Evolutionary conservation across 139 green algal genomes (phyloP), one percentile per base, ranked within the genome.

Genomic region (Pycnococcus provasolii): DNA sequence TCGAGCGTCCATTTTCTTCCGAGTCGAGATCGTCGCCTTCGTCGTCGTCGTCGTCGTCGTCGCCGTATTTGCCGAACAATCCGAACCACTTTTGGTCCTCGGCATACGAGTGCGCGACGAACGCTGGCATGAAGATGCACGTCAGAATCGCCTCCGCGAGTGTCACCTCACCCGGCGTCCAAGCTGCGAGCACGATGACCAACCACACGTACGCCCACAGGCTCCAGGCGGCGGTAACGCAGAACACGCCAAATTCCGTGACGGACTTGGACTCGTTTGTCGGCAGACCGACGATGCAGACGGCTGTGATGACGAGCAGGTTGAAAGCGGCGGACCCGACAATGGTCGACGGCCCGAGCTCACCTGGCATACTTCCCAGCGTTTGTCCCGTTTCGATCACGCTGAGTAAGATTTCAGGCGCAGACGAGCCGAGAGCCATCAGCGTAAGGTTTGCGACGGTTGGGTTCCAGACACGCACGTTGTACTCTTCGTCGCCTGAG

Each of bases 371-470:
- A 42, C 58, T 9, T 6, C 5, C 60, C 47, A 71, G 64, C 4
- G 5, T 48, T 13, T 66, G 64, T 15, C 52, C 53, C 4, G 64
- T 71, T 50, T 71, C 77, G 4, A 82, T 52, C 1, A 72, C 45
- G 39, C 62, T 50, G 42, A 82, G 53, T 11, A 79, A 48, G 54
- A 82, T 82, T 45, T 82, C 76, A 51, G 77, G 77, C 15, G 77
- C 76, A 2, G 64, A 76, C 9, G 77, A 79, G 46, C 77, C 77
- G 2, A 79, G 59, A 1, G 77, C 72, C 72, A 82, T 77, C 8
- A 82, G 68, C 3, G 77, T 75, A 13, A 82, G 66, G 64, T 82
- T 82, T 15, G 77, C 68, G 45, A 82, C 68, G 1, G 69, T 77
- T 47, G 68, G 67, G 65, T 82, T 82, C 77, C 77, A 82, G 3